A percentile compares a stretch with the other conserved stretches of the same genome.
Evolutionary conservation across 2,329 filamentous ascomycete species (phyloP).

Genomic region (Diaporthe citrichinensis): DNA sequence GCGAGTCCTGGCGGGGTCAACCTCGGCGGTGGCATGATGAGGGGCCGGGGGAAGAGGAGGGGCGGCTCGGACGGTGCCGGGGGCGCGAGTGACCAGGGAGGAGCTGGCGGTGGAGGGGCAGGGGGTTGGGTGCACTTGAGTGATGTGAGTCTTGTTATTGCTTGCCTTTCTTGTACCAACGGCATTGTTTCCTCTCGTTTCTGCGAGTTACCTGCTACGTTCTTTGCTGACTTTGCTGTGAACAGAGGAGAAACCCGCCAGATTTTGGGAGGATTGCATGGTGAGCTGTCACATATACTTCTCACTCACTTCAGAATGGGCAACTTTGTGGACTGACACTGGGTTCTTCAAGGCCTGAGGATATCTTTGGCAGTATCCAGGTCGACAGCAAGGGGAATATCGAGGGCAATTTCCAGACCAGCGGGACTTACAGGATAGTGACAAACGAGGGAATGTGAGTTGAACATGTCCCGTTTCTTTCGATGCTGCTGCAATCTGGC

Average conservation of each 20-base stretch:
- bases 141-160: conserved; percentile 55
- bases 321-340: neutral
- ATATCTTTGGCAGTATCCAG: conserved; percentile 78
- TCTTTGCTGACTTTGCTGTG: neutral
- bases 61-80: conserved; percentile 67
- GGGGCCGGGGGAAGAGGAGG: conserved; percentile 58
- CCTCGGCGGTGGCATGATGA: conserved; percentile 61
- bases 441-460: conserved; percentile 43
- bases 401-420: conserved; percentile 70
- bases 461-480: neutral
- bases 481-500: neutral
- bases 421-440: conserved; percentile 61
- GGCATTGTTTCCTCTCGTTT: too few species aligned
- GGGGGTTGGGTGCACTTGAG: conserved; percentile 77
- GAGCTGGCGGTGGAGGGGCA: conserved; percentile 70
- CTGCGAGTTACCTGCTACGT: neutral
- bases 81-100: conserved; percentile 72
- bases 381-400: conserved; percentile 71
- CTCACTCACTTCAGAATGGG: too few species aligned
- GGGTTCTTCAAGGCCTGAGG: conserved; percentile 64
- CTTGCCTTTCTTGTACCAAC: neutral
- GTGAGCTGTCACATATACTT: conserved; percentile 41
- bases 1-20: conserved; percentile 70
- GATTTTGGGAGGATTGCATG: conserved; percentile 78
- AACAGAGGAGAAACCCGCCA: conserved; percentile 69